Conservation (phyloP, 2,329 filamentous ascomycete species). For the Colletotrichum sp. region DNA sequence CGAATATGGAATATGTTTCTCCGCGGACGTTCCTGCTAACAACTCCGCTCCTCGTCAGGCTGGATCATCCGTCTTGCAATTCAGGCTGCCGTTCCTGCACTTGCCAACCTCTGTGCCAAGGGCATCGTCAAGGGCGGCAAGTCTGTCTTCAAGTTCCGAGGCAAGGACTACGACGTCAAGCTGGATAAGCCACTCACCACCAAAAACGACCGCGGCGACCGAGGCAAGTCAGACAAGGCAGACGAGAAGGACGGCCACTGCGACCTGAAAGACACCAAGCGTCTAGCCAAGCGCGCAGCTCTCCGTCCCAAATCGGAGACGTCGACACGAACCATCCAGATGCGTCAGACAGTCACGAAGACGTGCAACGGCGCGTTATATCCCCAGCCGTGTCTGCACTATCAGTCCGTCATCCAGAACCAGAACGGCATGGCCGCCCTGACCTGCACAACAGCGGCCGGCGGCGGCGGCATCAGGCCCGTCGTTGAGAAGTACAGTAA, state of each 20-base stretch:
- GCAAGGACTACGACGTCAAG: slow-evolving; percentile 2
- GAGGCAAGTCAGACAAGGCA: slow-evolving; percentile 29
- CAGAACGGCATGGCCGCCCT: not conserved
- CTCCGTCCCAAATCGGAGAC: not conserved
- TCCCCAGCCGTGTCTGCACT: slow-evolving; percentile 1
- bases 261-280: not conserved
- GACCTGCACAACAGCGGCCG: not conserved
- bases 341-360: not conserved
- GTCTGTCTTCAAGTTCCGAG: not conserved
- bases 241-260: slow-evolving; percentile 36
- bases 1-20: not conserved
- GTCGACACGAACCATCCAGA: not conserved
- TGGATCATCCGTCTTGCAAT: slow-evolving; percentile 11
- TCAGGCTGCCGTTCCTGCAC: slow-evolving; percentile 30
- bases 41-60: not conserved
- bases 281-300: not conserved
- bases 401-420: not conserved
- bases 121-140: not conserved
- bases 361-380: not conserved
- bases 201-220: not conserved
- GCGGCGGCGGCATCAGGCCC: not conserved
- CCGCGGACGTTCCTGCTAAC: not conserved
- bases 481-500: not conserved
- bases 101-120: slow-evolving; percentile 25
- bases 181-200: not conserved